Evolutionary conservation across 257 asterid genomes (phyloP).

Genomic region (Nicotiana undulata): DNA sequence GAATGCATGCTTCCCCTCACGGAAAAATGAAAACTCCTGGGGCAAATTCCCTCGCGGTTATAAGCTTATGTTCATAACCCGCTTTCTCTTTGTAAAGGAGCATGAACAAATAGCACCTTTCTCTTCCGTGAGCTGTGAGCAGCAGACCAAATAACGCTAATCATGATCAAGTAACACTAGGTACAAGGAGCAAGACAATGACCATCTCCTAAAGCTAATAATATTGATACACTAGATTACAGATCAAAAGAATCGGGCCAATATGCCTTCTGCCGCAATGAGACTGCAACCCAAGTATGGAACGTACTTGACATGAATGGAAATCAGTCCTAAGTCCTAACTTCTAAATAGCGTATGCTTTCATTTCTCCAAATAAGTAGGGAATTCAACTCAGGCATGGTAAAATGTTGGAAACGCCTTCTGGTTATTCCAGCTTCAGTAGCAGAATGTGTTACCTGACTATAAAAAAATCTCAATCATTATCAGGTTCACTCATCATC

Average conservation of each 20-base stretch:
- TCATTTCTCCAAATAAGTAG: background rate
- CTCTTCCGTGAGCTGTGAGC: too few species aligned
- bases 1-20: background rate
- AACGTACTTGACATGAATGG: background rate
- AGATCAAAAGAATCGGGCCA: background rate
- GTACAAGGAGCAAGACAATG: too few species aligned
- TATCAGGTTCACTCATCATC: constrained; percentile 48
- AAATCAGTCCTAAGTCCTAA: background rate
- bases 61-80: too few species aligned
- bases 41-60: too few species aligned
- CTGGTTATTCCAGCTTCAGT: background rate
- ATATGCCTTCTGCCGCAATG: background rate
- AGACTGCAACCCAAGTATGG: background rate
- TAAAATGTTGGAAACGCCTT: background rate
- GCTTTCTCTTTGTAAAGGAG: too few species aligned
- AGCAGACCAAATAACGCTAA: too few species aligned
- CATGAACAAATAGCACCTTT: too few species aligned
- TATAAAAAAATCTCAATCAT: background rate
- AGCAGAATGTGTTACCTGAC: background rate
- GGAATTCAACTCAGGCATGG: background rate
- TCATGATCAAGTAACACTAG: too few species aligned
- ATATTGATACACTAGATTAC: constrained; percentile 17
- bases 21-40: too few species aligned
- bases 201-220: background rate
- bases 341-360: background rate